Conservation (phyloP, 2,329 filamentous ascomycete genomes). For the Aspergillus jensenii region DNA sequence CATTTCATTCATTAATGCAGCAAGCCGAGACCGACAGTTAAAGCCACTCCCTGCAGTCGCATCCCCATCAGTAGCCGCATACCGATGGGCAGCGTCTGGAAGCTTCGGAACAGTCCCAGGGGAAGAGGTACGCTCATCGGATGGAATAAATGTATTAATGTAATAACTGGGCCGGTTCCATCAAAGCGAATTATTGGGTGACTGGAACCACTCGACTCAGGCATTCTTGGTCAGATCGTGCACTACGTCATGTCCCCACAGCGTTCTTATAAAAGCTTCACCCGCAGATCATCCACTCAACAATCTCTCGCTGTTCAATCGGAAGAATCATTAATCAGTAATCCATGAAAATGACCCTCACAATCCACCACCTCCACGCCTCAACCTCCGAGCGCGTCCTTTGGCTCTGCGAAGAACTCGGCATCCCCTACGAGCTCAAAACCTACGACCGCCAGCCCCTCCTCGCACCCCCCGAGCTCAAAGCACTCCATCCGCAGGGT, state of each 20-base stretch:
- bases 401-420: slow-evolving; percentile 66
- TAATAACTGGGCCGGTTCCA: too few relatives aligned
- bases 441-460: slow-evolving; percentile 50
- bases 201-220: too few relatives aligned
- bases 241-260: too few relatives aligned
- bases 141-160: too few relatives aligned
- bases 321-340: too few relatives aligned
- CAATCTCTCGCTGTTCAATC: too few relatives aligned
- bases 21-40: neutral
- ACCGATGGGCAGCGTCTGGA: slow-evolving; percentile 37
- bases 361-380: slow-evolving; percentile 52
- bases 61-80: slow-evolving; percentile 29
- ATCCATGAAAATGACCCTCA: slow-evolving; percentile 7
- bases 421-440: slow-evolving; percentile 53
- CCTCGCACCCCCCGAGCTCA: slow-evolving; percentile 39
- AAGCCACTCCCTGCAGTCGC: neutral
- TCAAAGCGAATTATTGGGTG: too few relatives aligned
- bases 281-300: too few relatives aligned
- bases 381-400: slow-evolving; percentile 65
- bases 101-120: slow-evolving; percentile 51
- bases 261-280: too few relatives aligned
- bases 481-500: slow-evolving; percentile 51
- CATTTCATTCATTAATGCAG: too few relatives aligned
- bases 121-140: slow-evolving; percentile 31
- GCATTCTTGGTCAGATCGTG: too few relatives aligned